phyloP scores from a whole-genome alignment of 75 land plant species.

The Selaginella tamariscina region DNA sequence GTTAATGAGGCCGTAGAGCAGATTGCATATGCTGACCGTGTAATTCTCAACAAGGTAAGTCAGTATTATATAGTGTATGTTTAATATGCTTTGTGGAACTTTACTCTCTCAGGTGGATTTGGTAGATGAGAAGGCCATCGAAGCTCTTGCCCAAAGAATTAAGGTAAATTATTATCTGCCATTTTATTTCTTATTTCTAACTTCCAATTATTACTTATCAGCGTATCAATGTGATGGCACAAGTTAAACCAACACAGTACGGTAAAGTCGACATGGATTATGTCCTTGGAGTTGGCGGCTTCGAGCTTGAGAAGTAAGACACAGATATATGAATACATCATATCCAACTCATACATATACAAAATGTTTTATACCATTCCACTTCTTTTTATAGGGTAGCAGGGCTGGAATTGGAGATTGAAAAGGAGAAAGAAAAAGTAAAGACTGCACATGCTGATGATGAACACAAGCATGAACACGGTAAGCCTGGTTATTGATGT shows the following conservation, averaged over 20 bases:
- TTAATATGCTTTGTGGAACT: no score
- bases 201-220: slow-evolving; percentile 17
- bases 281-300: slow-evolving; percentile 90
- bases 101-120: slow-evolving; percentile 51
- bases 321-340: no score
- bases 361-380: neutral
- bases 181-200: neutral
- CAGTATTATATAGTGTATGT: no score
- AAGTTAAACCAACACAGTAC: slow-evolving; percentile 48
- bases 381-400: neutral
- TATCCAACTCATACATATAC: no score
- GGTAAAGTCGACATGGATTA: slow-evolving; percentile 87
- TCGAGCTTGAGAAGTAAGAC: slow-evolving; percentile 75
- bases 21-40: slow-evolving; percentile 91
- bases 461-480: slow-evolving; percentile 16
- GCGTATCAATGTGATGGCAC: slow-evolving; percentile 78
- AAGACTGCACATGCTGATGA: neutral
- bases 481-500: no score
- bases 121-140: slow-evolving; percentile 50
- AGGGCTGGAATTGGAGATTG: neutral
- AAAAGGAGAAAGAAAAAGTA: neutral
- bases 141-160: slow-evolving; percentile 40
- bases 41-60: slow-evolving; percentile 80
- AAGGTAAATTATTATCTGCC: slow-evolving; percentile 35
- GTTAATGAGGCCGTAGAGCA: slow-evolving; percentile 98